A percentile compares a stretch with the other conserved stretches of the same genome.
phyloP scores from a whole-genome alignment of 495 filamentous ascomycete genomes.

The Penicillium mononematosum region DNA sequence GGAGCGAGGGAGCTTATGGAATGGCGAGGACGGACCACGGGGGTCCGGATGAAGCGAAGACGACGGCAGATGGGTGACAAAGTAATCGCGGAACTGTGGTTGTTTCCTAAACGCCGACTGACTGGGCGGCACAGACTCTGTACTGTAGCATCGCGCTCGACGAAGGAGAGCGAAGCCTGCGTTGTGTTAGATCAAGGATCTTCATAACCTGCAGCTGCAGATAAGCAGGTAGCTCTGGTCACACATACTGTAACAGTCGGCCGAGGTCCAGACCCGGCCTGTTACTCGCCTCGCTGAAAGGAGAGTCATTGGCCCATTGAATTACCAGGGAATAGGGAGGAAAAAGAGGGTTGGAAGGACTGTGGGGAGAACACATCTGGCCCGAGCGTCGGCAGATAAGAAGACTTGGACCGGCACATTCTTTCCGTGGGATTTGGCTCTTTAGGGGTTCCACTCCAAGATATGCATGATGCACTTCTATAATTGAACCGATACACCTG shows the following conservation, averaged over 20 bases:
- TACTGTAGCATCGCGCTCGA: conserved; percentile 21
- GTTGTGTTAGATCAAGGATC: conserved; percentile 10
- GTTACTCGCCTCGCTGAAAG: conserved; percentile 43
- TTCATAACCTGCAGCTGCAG: conserved; percentile 8
- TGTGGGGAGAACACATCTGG: conserved; percentile 19
- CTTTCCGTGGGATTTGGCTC: conserved; percentile 11
- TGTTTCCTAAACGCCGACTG: conserved; percentile 25
- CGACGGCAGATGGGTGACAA: conserved; percentile 91
- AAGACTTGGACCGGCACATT: conserved; percentile 21
- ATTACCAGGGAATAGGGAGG: conserved; percentile 15
- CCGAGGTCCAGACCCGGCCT: conserved; percentile 43
- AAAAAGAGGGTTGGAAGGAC: conserved; percentile 12
- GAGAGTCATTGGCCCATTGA: conserved; percentile 45
- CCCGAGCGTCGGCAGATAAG: conserved; percentile 36
- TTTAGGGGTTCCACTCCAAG: not conserved
- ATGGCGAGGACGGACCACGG: conserved; percentile 51
- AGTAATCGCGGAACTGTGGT: conserved; percentile 88
- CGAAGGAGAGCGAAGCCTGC: conserved; percentile 26
- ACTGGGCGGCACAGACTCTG: conserved; percentile 17
- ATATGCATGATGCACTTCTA: not conserved
- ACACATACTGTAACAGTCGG: conserved; percentile 38
- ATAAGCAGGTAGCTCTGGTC: conserved; percentile 18
- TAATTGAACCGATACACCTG: not conserved
- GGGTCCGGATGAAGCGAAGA: conserved; percentile 92
- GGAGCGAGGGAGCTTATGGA: conserved; percentile 79